These are phyloP conservation scores for Camelina laxa DNA, from an alignment of 345 rosid genomes.

Conservation along the genomic window DNA sequence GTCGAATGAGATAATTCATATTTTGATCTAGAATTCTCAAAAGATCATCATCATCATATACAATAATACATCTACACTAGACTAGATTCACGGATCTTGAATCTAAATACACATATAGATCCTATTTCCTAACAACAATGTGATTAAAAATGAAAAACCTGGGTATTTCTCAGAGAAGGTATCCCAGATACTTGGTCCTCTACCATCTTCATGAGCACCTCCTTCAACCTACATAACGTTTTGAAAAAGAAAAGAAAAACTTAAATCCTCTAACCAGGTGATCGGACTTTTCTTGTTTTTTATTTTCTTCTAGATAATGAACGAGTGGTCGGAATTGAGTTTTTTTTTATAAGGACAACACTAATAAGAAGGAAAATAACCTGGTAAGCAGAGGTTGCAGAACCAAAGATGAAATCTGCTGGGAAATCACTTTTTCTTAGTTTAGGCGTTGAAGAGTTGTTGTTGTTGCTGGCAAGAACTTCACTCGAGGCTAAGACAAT, in stretches of 20 bases:
- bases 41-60: background rate
- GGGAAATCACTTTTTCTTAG: slow-evolving; percentile 45
- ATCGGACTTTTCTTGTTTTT: background rate
- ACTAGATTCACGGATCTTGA: slow-evolving; percentile 21
- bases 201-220: slow-evolving; percentile 55
- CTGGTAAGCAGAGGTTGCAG: slow-evolving; percentile 53
- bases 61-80: background rate
- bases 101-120: background rate
- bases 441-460: slow-evolving; percentile 8
- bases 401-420: slow-evolving; percentile 48
- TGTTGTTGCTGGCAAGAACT: slow-evolving; percentile 34
- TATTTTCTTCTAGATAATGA: background rate
- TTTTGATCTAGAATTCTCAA: background rate
- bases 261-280: background rate
- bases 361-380: slow-evolving; percentile 18
- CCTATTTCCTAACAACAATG: background rate
- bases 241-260: background rate
- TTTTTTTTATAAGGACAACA: background rate
- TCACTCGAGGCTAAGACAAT: slow-evolving; percentile 31
- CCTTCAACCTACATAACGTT: slow-evolving; percentile 40
- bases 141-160: slow-evolving; percentile 30
- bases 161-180: slow-evolving; percentile 44
- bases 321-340: background rate
- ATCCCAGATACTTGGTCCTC: slow-evolving; percentile 61
- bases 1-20: no score